Evolutionary conservation across 2,329 filamentous ascomycete species (phyloP), one percentile per base, ranked within the genome.

Genomic region (Trichoderma sp.): DNA sequence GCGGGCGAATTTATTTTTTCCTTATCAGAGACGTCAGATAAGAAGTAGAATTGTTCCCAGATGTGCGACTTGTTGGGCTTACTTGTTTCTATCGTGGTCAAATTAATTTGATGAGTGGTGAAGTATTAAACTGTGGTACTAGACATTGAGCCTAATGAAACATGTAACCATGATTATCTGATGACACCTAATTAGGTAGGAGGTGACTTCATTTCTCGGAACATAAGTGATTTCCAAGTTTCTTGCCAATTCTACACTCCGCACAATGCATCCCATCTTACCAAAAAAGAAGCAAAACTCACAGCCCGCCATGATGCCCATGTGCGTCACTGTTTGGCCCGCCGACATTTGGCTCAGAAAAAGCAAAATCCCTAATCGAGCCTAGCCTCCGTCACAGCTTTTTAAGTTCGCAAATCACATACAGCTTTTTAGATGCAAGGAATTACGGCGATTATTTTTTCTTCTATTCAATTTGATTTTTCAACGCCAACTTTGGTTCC

Each of bases 271-370:
- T 50, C n/a, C 17, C 17, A n/a, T 20, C 43, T 47, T 20, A 11
- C 43, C 43, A 3, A 23, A 53, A 65, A 20, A 75, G 20, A 34
- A 47, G 12, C 6, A 66, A 67, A 15, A 20, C 6, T 26, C 32
- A 3, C 47, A 76, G 75, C 26, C 47, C 47, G n/a, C 28, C 74
- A 78, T 78, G 78, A 78, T 76, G 75, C 72, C 74, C 78, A 79
- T 79, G 78, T 79, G 77, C 78, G 78, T 79, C 78, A 79, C 75
- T 73, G 67, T 68, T 61, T 73, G 62, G 71, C 61, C 39, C 53
- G 11, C 53, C 26, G 55, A 26, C 11, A 20, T 17, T 30, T 20
- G 23, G 23, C 26, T 59, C 20, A 39, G 17, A 30, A 43, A 58
- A 58, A 13, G 6, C 23, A 32, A 13, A n/a, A 15, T n/a, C 43